Evolutionary conservation across 1,284 basidiomycete genomes (phyloP), one percentile per base, ranked within the genome.

Genomic region (Phellinidium pouzarii): DNA sequence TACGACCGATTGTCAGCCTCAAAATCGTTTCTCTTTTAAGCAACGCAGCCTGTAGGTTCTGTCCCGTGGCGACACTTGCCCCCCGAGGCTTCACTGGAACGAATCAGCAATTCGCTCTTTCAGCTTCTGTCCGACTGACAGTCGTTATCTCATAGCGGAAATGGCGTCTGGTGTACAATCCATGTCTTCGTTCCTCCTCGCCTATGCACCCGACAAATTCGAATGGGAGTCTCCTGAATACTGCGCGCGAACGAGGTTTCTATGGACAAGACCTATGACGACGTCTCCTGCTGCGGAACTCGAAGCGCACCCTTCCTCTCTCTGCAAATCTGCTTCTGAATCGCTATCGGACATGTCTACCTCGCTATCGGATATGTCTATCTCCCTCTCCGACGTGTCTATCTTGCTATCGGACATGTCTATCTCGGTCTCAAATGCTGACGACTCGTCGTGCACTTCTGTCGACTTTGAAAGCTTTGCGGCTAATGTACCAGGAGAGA

Each of bases 191-290:
- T 56, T 56, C 27, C 41, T 56, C 12, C 44, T 26, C 20, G 26
- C 42, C n/a, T 56, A 56, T 27, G 40, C 44, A 9, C 25, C 44
- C 23, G 50, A 56, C 44, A 37, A 4, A 5, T 56, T 43, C 23
- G 54, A 48, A 31, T 56, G 54, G 54, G 54, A 56, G 34, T 37
- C 26, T n/a, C 45, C 45, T 19, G 50, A 17, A 12, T 48, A 43
- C 38, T 52, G 40, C 34, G 29, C 50, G 19, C 44, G 34, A 17
- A 29, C 41, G 25, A 12, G 40, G 9, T 50, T 49, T 41, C n/a
- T 50, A 17, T 54, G 53, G 53, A 14, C 43, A n/a, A 40, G 34
- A 11, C 38, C 37, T 12, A 12, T 6, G 14, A 7, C 34, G 11
- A 19, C 44, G 8, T 25, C 40, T 20, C n/a, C n/a, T n/a, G n/a